Base-by-base conservation (phyloP, 1,284 basidiomycete species). In the Gymnopus androsaceus region DNA sequence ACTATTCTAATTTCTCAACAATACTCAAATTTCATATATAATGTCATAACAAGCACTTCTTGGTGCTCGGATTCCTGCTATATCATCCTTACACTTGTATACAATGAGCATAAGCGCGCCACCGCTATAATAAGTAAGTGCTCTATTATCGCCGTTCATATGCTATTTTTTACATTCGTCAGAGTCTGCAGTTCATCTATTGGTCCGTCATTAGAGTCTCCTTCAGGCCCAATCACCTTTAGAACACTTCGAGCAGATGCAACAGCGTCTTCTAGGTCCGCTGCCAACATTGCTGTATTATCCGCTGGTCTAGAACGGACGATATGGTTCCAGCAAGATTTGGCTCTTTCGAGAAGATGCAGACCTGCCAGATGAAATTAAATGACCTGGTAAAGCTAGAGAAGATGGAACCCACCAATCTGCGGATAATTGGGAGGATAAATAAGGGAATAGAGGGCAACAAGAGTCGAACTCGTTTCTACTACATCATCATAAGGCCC, bases 371-470 rank as follows among this genome's bases (percentile, higher is more conserved):
- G 40, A 3, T 48, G 47, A 50, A 25, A 52, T 25, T 21, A 40
- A 40, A 51, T 52, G 31, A 42, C n/a, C 37, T 15, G n/a, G 23
- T 30, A 21, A 54, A 44, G 17, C 3, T 31, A 33, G 45, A 46
- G 46, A 36, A 23, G 27, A 25, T 36, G 23, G 37, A 28, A 70
- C 79, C 61, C 51, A 88, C 89, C 89, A n/a, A 84, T 87, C 62
- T 90, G 87, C 28, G 89, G 89, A 67, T 89, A 90, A 62, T 84
- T 84, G 3, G 69, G 71, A 2, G 89, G 87, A 64, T 92, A 92
- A 31, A 90, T 70, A 54, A 87, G 64, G 6, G 77, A 63, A 67
- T 92, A 91, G 8, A 88, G 70, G 1, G 84, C 83, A 12, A 89
- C 71, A 17, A 90, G 70, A 1, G 79, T 78, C 27, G 76, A 63